Base-by-base conservation (phyloP, 2,329 filamentous ascomycete species). In the Pyrenochaeta sp. region DNA sequence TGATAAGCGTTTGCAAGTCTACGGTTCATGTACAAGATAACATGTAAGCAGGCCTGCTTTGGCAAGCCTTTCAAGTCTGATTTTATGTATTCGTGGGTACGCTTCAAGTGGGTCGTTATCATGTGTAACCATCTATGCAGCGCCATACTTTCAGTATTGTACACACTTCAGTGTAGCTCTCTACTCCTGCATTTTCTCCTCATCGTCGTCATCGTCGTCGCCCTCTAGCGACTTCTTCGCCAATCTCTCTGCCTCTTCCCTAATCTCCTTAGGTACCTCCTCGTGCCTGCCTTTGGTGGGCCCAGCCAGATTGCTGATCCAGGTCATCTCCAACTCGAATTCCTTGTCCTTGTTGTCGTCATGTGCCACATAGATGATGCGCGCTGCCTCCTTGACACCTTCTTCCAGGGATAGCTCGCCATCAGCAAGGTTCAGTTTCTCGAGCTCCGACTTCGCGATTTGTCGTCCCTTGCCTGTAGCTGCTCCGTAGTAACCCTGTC, bases 271-370 rank as follows among this genome's bases (percentile, higher is more conserved):
- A 44, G 94, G 94, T 45, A 99, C 94, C 74, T 96, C 90, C 74
- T 93, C 82, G 70, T 99, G 94, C 63, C 87, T 85, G 53, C 94
- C 94, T 78, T 95, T 93, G 52, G 92, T 97, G 23, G 92, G 91
- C 4, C 92, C 93, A 56, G 89, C 84, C 34, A 85, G 74, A 39
- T 82, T 84, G 74, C 91, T 96, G 72, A 97, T 89, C 94, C 94
- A 99, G 47, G 90, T 96, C 91, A 99, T 95, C 79, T 99, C 94
- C 48, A 99, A 81, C 84, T 99, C 94, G 67, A 97, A 99, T 57
- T 97, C 94, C 81, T 99, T 99, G 77, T 97, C 94, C 79, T 97
- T 97, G 81, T 93, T 97, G 74, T 99, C 94, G 73, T 97, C 94
- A 71, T 99, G 94, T 35, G 93, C 92, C 48, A 96, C 85, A 72